These are phyloP conservation scores for Pythium apleroticum DNA, from an alignment of 352 stramenopile species.

Conservation along the genomic window DNA sequence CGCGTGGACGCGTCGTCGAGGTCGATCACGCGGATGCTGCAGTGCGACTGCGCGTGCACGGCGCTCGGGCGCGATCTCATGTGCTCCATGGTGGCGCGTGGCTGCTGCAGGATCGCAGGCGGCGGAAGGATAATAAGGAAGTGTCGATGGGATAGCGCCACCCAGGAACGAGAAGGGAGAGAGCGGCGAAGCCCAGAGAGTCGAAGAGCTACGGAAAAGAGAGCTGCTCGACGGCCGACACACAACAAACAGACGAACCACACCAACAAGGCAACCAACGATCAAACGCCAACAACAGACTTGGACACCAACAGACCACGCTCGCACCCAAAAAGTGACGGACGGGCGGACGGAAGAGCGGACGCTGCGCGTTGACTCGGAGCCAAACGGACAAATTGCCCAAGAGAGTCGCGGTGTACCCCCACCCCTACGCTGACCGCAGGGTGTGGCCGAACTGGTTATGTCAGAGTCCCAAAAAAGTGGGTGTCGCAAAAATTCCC, in stretches of 20 bases:
- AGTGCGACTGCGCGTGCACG: slow-evolving; percentile 12
- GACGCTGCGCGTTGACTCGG: neutral
- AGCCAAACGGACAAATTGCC: too few species aligned
- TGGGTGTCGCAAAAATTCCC: slow-evolving; percentile 7
- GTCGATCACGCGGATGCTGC: slow-evolving; percentile 82
- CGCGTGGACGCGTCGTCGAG: slow-evolving; percentile 79
- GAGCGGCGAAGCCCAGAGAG: slow-evolving; percentile 2
- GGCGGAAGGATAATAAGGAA: slow-evolving; percentile 11
- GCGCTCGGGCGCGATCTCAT: slow-evolving; percentile 7
- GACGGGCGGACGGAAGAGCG: neutral
- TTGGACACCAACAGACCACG: neutral
- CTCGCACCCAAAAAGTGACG: neutral
- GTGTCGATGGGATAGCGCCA: neutral
- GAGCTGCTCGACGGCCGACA: neutral
- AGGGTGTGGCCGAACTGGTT: slow-evolving; percentile 1
- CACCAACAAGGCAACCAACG: slow-evolving; percentile 6
- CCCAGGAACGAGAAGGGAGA: slow-evolving; percentile 2
- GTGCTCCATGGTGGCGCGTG: slow-evolving; percentile 21
- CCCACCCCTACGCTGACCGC: neutral
- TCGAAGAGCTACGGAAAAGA: neutral
- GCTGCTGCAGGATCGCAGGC: neutral
- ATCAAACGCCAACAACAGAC: neutral
- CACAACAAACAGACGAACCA: slow-evolving; percentile 5
- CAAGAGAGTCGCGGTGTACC: neutral
- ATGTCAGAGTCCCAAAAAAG: slow-evolving; percentile 4